Conservation (phyloP, 768 basidiomycete species). For the Tylopilus cervinicoccineus region DNA sequence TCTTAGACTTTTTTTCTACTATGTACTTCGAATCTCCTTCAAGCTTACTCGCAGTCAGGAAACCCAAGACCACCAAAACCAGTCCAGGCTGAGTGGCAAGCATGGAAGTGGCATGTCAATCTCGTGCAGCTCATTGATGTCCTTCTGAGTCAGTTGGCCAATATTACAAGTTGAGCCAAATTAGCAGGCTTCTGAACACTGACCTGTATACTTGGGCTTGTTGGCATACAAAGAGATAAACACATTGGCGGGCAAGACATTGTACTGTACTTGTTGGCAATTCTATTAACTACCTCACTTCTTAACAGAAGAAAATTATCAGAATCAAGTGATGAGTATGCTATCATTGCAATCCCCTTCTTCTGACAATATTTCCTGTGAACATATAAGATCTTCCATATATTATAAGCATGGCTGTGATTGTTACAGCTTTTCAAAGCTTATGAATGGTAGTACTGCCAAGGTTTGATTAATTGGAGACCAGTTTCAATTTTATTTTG, state of each 20-base stretch:
- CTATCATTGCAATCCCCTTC: conserved; percentile 68
- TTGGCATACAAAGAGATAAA: conserved; percentile 74
- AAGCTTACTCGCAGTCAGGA: conserved; percentile 50
- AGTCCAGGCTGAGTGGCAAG: conserved; percentile 61
- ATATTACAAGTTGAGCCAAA: conserved; percentile 35
- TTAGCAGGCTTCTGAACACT: conserved; percentile 11
- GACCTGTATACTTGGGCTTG: conserved; percentile 51
- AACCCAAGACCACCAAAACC: conserved; percentile 62
- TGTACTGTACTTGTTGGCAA: conserved; percentile 62
- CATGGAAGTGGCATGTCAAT: conserved; percentile 68
- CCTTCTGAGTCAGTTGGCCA: conserved; percentile 57
- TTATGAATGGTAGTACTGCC: conserved; percentile 66
- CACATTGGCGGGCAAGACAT: conserved; percentile 59
- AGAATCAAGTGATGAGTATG: conserved; percentile 79
- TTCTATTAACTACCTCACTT: conserved; percentile 54
- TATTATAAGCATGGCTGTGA: not conserved
- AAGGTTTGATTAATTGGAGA: no score
- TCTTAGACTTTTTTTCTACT: not conserved
- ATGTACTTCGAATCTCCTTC: conserved; percentile 1
- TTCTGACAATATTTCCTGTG: conserved; percentile 54
- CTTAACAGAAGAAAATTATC: conserved; percentile 62
- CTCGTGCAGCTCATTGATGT: conserved; percentile 51
- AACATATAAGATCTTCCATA: conserved; percentile 47
- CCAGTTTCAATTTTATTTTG: no score
- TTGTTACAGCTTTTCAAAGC: conserved; percentile 19